A percentile compares a stretch with the other conserved stretches of the same genome.
Conservation (phyloP, 1,139 yeast genomes). For the Wickerhamiella infanticola region DNA sequence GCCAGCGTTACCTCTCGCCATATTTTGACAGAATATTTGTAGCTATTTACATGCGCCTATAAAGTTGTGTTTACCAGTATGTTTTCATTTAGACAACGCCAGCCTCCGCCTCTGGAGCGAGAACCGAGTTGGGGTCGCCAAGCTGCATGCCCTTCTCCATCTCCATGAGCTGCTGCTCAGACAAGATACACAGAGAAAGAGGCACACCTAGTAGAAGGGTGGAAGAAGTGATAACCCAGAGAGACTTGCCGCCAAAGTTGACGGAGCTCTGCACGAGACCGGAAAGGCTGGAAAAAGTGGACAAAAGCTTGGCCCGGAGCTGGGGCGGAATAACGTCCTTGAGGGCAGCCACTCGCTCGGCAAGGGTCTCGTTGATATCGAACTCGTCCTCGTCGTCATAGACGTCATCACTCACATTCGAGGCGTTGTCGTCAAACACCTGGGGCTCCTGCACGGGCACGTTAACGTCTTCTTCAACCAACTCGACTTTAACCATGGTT, state of each 20-base stretch:
- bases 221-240: constrained; percentile 79
- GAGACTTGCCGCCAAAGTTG: constrained; percentile 49
- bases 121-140: constrained; percentile 68
- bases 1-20: too few relatives aligned
- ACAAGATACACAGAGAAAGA: constrained; percentile 69
- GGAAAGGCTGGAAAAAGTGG: constrained; percentile 26
- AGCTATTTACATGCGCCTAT: not conserved
- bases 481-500: constrained; percentile 59
- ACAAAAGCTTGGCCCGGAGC: constrained; percentile 43
- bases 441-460: constrained; percentile 32
- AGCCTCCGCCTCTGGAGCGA: constrained; percentile 55
- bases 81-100: not conserved
- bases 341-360: constrained; percentile 79
- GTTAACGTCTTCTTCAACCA: constrained; percentile 33
- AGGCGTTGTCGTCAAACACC: constrained; percentile 16
- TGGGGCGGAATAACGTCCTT: constrained; percentile 85
- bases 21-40: too few relatives aligned
- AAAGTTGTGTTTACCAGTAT: too few relatives aligned
- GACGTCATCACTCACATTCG: constrained; percentile 19
- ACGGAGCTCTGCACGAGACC: constrained; percentile 26
- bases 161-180: constrained; percentile 87
- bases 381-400: constrained; percentile 53
- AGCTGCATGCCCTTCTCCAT: constrained; percentile 85
- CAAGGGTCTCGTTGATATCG: constrained; percentile 63
- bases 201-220: constrained; percentile 86